A percentile compares a stretch with the other conserved stretches of the same genome.
phyloP scores from a whole-genome alignment of 148 eudicot species.

The Cornus florida region DNA sequence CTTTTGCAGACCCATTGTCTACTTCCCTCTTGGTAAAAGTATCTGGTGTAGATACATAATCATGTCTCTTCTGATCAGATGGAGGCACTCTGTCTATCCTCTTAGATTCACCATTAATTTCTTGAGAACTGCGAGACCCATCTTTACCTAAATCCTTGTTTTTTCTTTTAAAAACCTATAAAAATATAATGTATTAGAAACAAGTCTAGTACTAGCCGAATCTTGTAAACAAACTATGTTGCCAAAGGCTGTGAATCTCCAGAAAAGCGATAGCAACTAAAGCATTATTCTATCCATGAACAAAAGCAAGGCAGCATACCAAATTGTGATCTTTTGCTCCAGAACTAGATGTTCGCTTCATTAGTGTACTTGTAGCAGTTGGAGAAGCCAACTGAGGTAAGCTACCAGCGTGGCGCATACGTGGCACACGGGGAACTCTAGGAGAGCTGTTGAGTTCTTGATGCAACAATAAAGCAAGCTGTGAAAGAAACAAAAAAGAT shows the following conservation, averaged over 20 bases:
- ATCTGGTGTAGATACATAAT: slow-evolving; percentile 48
- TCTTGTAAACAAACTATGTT: not conserved
- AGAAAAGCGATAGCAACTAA: not conserved
- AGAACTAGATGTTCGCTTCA: slow-evolving; percentile 69
- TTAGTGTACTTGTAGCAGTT: slow-evolving; percentile 57
- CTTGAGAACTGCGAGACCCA: slow-evolving; percentile 51
- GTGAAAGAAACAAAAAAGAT: slow-evolving; percentile 19
- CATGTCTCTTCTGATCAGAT: slow-evolving; percentile 43
- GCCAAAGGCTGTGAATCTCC: not conserved
- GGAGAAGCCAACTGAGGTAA: slow-evolving; percentile 77
- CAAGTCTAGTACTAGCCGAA: not conserved
- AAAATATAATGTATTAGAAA: slow-evolving; percentile 7
- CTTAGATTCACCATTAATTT: slow-evolving; percentile 55
- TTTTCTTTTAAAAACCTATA: slow-evolving; percentile 68
- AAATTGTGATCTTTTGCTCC: slow-evolving; percentile 67
- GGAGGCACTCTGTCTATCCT: slow-evolving; percentile 52
- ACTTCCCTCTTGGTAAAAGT: slow-evolving; percentile 43
- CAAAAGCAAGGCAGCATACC: slow-evolving; percentile 39
- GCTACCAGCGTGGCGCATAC: slow-evolving; percentile 83
- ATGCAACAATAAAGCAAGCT: slow-evolving; percentile 95
- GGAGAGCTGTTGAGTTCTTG: slow-evolving; percentile 98
- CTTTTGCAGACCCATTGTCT: slow-evolving; percentile 37
- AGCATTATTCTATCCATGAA: not conserved
- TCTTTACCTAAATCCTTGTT: slow-evolving; percentile 56
- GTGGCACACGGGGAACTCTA: slow-evolving; percentile 94